Evolutionary conservation across 352 stramenopile species (phyloP), one percentile per base, ranked within the genome.

Genomic region (Pythium guiyangense): DNA sequence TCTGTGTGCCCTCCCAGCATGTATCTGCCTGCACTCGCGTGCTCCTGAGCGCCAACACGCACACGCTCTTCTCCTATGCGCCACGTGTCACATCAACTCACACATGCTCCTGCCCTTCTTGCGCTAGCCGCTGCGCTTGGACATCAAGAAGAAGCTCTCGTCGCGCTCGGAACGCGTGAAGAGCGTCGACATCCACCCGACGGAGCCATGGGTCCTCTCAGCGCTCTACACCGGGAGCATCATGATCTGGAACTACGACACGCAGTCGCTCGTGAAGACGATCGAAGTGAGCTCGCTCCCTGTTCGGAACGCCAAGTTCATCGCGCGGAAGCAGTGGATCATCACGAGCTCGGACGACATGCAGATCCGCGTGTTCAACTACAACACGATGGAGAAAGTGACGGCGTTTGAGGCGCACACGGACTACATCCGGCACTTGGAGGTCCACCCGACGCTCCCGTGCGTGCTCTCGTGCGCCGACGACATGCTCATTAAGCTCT

Each of bases 401-500:
- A 81, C 77, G 55, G 73, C 65, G 37, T 92, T 99, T 91, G 96
- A 99, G 70, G 97, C 96, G 3, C 97, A 99, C 72, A 95, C 84
- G 6, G 97, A 99, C 85, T 99, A 99, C 71, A 99, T 99, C 71
- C 96, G 97, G 18, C 91, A 94, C 68, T 68, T 98, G 50, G 91
- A 98, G 52, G 79, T 99, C 29, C 97, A 99, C 71, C 96, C 97
- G n/a, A 96, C 91, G 44, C 74, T 98, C 37, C 96, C 97, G 0
- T 98, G 97, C 66, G 84, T 99, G 35, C 75, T 99, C 43, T 97
- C 85, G n/a, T 97, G 79, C 56, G 96, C 85, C 3, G 97, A 99
- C 73, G 97, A 99, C 75, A 99, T 99, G 96, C 97, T 78, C 27
- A 98, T 99, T 77, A 99, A 99, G 72, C 88, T 99, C 34, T 99